Percentiles rank a stretch among this genome's conserved stretches.
Evolutionary conservation across 139 green algal species (phyloP).

Genomic region (Chlamydomonas asymmetrica): DNA sequence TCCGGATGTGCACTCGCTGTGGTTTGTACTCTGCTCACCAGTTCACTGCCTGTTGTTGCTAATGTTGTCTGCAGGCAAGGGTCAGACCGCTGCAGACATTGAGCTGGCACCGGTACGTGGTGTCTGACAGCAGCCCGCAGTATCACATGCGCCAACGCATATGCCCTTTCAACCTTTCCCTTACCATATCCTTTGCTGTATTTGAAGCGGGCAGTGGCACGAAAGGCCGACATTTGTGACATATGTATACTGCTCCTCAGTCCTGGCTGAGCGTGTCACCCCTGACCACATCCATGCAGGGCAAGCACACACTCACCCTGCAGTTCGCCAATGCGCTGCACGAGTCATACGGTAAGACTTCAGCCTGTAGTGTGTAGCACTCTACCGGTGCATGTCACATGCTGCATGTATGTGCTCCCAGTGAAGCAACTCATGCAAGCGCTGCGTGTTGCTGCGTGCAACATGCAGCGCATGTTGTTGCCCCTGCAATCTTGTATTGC

Average conservation of each 20-base stretch:
- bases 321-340: constrained; percentile 72
- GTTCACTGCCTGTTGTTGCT: too few relatives aligned
- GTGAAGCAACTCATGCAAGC: not conserved
- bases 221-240: not conserved
- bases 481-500: not conserved
- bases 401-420: not conserved
- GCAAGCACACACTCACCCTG: constrained; percentile 68
- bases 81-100: constrained; percentile 50
- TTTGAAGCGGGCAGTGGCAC: not conserved
- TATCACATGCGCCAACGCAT: too few relatives aligned
- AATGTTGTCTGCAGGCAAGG: too few relatives aligned
- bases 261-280: not conserved
- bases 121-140: too few relatives aligned
- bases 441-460: not conserved
- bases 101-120: constrained; percentile 36
- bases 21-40: too few relatives aligned
- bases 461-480: not conserved
- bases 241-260: not conserved
- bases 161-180: too few relatives aligned
- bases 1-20: too few relatives aligned
- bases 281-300: constrained; percentile 12
- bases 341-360: constrained; percentile 51
- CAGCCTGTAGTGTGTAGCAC: not conserved
- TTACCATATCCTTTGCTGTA: not conserved
- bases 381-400: not conserved